phyloP scores from a whole-genome alignment of 2,329 filamentous ascomycete genomes.

The Alternaria triticimaculans region DNA sequence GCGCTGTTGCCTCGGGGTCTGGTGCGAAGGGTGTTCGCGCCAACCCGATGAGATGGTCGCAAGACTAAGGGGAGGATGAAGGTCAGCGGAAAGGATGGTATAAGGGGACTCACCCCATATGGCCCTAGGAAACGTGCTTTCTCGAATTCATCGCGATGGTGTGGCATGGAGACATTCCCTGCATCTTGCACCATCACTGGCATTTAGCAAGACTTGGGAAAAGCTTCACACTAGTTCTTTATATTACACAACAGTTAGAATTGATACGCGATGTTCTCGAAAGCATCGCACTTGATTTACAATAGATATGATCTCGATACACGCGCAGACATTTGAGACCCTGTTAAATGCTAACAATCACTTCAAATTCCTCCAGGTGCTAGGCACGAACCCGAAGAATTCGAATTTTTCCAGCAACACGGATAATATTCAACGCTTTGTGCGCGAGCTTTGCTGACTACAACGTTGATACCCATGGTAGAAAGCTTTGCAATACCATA shows the following conservation, averaged over 20 bases:
- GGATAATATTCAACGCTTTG: not conserved
- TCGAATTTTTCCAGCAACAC: too few species aligned
- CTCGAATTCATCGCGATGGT: not conserved
- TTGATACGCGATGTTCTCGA: not conserved
- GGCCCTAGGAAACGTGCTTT: not conserved
- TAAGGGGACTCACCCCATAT: not conserved
- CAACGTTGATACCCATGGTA: not conserved
- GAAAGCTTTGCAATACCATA: not conserved
- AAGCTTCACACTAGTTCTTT: not conserved
- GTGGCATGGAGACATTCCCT: not conserved
- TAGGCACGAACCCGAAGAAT: too few species aligned
- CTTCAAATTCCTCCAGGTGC: not conserved
- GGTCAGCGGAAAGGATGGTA: not conserved
- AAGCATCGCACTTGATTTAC: not conserved
- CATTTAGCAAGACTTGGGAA: not conserved
- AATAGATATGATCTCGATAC: rapidly evolving
- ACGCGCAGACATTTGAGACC: not conserved
- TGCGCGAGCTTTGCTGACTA: not conserved
- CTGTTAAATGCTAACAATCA: not conserved
- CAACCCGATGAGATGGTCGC: conserved; percentile 9
- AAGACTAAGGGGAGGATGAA: not conserved
- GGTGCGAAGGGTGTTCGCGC: not conserved
- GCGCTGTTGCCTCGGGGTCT: not conserved
- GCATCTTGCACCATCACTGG: not conserved
- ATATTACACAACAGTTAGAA: rapidly evolving